A percentile compares a stretch with the other conserved stretches of the same genome.
Evolutionary conservation across 2,329 filamentous ascomycete species (phyloP).

Genomic region (Botrytis sinoallii): DNA sequence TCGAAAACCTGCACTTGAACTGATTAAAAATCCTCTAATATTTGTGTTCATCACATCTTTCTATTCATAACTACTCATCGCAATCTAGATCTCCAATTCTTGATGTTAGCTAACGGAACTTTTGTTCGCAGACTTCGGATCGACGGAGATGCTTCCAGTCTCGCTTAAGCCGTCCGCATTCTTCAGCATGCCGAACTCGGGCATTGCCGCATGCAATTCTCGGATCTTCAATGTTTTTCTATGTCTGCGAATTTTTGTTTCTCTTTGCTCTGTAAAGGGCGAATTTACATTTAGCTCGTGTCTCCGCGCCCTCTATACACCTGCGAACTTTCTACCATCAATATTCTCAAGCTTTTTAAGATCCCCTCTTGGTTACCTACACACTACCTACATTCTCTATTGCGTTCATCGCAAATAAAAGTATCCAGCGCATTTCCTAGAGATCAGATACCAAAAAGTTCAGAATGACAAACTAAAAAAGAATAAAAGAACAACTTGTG

Average conservation of each 20-base stretch:
- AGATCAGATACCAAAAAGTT: neutral
- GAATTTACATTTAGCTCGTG: neutral
- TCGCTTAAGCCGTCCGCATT: conserved; percentile 9
- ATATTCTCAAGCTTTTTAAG: neutral
- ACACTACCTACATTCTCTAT: neutral
- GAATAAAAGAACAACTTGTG: neutral
- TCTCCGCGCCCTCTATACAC: neutral
- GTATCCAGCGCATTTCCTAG: neutral
- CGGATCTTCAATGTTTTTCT: neutral
- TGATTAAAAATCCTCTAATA: neutral
- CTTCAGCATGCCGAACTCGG: neutral
- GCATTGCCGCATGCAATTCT: neutral
- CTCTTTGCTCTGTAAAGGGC: neutral
- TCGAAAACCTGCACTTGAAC: neutral
- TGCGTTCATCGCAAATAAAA: neutral
- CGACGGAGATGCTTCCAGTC: neutral
- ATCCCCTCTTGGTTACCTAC: neutral
- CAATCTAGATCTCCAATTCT: neutral
- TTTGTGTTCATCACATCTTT: neutral
- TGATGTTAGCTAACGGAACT: neutral
- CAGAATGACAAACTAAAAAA: neutral
- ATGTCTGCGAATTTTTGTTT: neutral
- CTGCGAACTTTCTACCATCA: neutral
- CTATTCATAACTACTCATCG: neutral
- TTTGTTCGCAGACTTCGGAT: neutral